phyloP scores from a whole-genome alignment of 1,284 basidiomycete genomes.

The Porphyrellus sp. region DNA sequence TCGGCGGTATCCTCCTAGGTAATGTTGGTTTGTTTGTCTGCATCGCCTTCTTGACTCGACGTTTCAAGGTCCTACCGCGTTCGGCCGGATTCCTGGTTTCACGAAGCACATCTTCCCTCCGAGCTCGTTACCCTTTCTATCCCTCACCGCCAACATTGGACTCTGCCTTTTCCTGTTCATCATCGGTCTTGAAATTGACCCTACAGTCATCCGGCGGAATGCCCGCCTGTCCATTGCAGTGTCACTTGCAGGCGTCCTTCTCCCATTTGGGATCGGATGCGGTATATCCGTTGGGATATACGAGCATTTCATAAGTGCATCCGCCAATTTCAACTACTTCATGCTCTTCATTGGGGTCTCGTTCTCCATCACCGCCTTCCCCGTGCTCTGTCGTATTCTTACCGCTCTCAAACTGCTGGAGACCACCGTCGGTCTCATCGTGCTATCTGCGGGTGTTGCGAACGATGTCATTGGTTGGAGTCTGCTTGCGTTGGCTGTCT shows the following conservation, averaged over 20 bases:
- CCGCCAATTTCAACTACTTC: conserved; percentile 77
- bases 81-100: conserved; percentile 77
- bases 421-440: conserved; percentile 90
- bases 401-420: conserved; percentile 82
- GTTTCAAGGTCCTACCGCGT: conserved; percentile 67
- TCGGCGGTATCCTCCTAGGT: conserved; percentile 88
- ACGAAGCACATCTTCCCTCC: conserved; percentile 79
- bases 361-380: conserved; percentile 92
- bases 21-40: conserved; percentile 1
- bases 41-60: background rate
- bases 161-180: conserved; percentile 91
- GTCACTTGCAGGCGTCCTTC: conserved; percentile 63
- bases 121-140: conserved; percentile 72
- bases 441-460: conserved; percentile 90
- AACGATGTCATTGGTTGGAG: conserved; percentile 85
- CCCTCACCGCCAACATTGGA: conserved; percentile 89
- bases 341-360: conserved; percentile 93
- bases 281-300: conserved; percentile 82
- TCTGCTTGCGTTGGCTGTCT: conserved; percentile 80
- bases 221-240: conserved; percentile 45
- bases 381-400: conserved; percentile 88
- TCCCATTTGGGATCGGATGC: conserved; percentile 86
- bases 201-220: conserved; percentile 57
- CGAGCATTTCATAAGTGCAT: conserved; percentile 67
- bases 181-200: conserved; percentile 89